Evolutionary conservation across 2,329 filamentous ascomycete species (phyloP).

Genomic region (Talaromyces piceae): DNA sequence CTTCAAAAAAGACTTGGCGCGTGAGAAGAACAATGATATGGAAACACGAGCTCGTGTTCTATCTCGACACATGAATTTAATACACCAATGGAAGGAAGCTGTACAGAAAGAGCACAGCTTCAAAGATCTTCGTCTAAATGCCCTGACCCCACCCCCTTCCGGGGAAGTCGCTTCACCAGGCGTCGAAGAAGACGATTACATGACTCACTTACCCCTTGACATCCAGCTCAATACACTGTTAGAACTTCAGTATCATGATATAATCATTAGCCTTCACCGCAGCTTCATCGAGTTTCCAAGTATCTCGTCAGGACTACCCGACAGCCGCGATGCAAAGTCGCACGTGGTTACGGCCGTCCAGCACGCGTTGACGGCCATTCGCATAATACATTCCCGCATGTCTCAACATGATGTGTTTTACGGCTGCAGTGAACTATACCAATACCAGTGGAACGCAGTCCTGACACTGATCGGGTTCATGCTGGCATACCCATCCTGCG

Average conservation of each 20-base stretch:
- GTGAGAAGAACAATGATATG: not conserved
- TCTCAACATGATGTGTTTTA: slow-evolving; percentile 12
- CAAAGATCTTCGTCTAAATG: not conserved
- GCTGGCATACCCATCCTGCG: slow-evolving; percentile 15
- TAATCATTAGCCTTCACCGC: slow-evolving; percentile 13
- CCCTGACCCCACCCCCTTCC: not conserved
- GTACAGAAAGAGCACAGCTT: not conserved
- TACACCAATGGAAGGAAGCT: not conserved
- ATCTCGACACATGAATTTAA: not conserved
- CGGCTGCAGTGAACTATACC: slow-evolving; percentile 15
- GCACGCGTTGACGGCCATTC: slow-evolving; percentile 14
- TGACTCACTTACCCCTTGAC: slow-evolving; percentile 5
- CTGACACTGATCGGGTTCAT: slow-evolving; percentile 16
- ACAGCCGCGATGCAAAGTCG: slow-evolving; percentile 11
- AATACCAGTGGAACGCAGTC: slow-evolving; percentile 17
- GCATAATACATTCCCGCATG: slow-evolving; percentile 9
- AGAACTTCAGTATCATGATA: slow-evolving; percentile 15
- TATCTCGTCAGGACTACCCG: slow-evolving; percentile 1
- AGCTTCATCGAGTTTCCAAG: slow-evolving; percentile 16
- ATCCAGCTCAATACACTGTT: slow-evolving; percentile 10
- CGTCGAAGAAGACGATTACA: not conserved
- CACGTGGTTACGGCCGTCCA: slow-evolving; percentile 14
- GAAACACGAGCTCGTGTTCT: not conserved
- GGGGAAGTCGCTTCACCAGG: not conserved
- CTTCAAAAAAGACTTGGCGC: not conserved